These are phyloP conservation scores for Fraxinus xanthoxyloides DNA, from an alignment of 305 asterid genomes.

Conservation along the genomic window DNA sequence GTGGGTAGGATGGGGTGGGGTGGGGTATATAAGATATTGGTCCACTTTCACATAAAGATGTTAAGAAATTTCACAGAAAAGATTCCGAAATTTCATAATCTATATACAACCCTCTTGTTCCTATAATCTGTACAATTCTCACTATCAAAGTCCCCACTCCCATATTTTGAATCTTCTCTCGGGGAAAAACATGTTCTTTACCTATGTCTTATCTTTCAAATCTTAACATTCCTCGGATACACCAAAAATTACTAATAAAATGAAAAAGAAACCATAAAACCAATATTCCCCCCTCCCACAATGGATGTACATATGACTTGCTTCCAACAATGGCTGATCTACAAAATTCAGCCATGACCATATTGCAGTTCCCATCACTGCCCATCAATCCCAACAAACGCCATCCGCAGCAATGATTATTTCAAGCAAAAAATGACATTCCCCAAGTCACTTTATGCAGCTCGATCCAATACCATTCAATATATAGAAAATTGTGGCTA, in stretches of 20 bases:
- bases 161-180: slow-evolving; percentile 37
- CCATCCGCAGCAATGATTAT: not conserved
- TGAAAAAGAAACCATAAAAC: slow-evolving; percentile 30
- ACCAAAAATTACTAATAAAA: slow-evolving; percentile 32
- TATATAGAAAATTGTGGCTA: not conserved
- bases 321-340: slow-evolving; percentile 47
- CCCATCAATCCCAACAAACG: slow-evolving; percentile 1
- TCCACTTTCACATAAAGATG: slow-evolving; percentile 20
- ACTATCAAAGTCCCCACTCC: slow-evolving; percentile 44
- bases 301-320: slow-evolving; percentile 43
- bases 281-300: slow-evolving; percentile 33
- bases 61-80: slow-evolving; percentile 26
- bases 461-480: not conserved
- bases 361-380: not conserved
- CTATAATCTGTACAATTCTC: slow-evolving; percentile 62
- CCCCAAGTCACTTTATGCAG: not conserved
- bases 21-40: not conserved
- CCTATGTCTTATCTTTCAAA: slow-evolving; percentile 57
- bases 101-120: slow-evolving; percentile 29
- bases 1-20: not conserved
- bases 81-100: slow-evolving; percentile 26
- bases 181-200: slow-evolving; percentile 44
- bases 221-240: slow-evolving; percentile 39
- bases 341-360: slow-evolving; percentile 56
- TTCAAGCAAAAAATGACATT: not conserved